Evolutionary conservation across 1,284 basidiomycete species (phyloP).

Genomic region (Takashimella tepidaria): DNA sequence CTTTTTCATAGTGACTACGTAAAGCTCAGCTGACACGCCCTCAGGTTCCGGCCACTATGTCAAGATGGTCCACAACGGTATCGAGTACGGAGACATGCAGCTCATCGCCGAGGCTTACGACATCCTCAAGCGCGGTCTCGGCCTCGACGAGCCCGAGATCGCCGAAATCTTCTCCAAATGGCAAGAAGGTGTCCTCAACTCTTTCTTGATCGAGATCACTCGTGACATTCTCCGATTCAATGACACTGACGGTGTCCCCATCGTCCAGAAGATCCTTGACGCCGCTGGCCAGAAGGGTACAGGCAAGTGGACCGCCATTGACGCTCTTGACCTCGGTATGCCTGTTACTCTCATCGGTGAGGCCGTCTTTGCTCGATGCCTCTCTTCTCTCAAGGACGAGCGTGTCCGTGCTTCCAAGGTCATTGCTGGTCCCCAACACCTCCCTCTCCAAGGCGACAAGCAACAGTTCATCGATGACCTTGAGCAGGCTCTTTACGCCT

Average conservation of each 20-base stretch:
- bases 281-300: conserved; percentile 98
- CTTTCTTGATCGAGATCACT: conserved; percentile 98
- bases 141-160: conserved; percentile 76
- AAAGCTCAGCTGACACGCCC: conserved; percentile 71
- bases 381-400: conserved; percentile 97
- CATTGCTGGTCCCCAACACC: conserved; percentile 82
- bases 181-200: conserved; percentile 99
- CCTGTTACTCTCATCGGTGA: conserved; percentile 98
- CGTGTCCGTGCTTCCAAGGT: conserved; percentile 87
- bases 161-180: conserved; percentile 83
- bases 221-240: conserved; percentile 92
- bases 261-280: conserved; percentile 92
- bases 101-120: conserved; percentile 98
- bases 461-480: conserved; percentile 94
- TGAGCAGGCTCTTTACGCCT: conserved; percentile 97
- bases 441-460: conserved; percentile 96
- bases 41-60: conserved; percentile 98
- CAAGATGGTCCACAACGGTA: conserved; percentile 60
- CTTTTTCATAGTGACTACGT: neutral
- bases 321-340: conserved; percentile 92
- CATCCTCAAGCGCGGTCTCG: conserved; percentile 95
- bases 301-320: conserved; percentile 99
- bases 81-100: conserved; percentile 99
- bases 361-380: conserved; percentile 97
- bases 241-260: conserved; percentile 79